phyloP scores from a whole-genome alignment of 2,329 filamentous ascomycete genomes.

The Macroventuria anomochaeta region DNA sequence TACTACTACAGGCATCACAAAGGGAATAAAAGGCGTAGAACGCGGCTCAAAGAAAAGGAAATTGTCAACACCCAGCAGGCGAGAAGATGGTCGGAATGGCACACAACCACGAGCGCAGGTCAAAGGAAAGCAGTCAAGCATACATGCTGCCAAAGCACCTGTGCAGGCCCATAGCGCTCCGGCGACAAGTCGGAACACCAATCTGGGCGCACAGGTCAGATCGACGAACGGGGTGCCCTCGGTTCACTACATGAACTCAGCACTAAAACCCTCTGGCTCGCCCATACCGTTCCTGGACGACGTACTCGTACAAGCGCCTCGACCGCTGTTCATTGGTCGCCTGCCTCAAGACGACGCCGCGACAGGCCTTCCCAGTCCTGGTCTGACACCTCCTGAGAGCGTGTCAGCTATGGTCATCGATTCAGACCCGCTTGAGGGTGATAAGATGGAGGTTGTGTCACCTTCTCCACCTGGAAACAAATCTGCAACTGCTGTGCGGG shows the following conservation, averaged over 20 bases:
- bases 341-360: not conserved
- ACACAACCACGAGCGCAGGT: not conserved
- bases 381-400: slow-evolving; percentile 3
- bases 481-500: not conserved
- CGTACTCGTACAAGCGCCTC: slow-evolving; percentile 1
- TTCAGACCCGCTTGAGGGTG: not conserved
- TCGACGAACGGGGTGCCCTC: slow-evolving; percentile 24
- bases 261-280: slow-evolving; percentile 21
- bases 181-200: not conserved
- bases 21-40: not conserved
- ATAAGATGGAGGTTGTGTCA: not conserved
- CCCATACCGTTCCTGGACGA: slow-evolving; percentile 8
- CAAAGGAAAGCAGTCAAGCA: not conserved
- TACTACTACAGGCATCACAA: not conserved
- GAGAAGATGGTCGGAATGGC: not conserved
- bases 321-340: slow-evolving; percentile 22
- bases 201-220: not conserved
- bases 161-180: not conserved
- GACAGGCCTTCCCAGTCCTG: not conserved
- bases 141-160: not conserved
- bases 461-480: not conserved
- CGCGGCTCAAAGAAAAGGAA: slow-evolving; percentile 35
- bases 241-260: slow-evolving; percentile 29
- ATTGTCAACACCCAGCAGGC: slow-evolving; percentile 7
- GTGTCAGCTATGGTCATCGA: not conserved